phyloP scores from a whole-genome alignment of 805 yeast genomes.

The Diddensiella transvaalensis region DNA sequence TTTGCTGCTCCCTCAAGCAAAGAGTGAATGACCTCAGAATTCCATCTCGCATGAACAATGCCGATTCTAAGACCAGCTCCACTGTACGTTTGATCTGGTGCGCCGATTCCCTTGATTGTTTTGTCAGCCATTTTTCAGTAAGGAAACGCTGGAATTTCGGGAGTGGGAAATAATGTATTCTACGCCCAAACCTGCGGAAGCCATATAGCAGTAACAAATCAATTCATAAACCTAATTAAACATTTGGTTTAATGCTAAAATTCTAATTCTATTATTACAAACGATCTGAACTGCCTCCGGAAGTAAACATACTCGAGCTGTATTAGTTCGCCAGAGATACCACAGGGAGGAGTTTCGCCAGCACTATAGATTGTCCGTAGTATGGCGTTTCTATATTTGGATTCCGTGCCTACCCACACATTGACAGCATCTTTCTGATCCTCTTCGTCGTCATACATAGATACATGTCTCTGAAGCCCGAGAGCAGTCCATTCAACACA shows the following conservation, averaged over 20 bases:
- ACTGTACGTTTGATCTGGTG: slow-evolving; percentile 63
- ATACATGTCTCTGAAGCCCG: slow-evolving; percentile 13
- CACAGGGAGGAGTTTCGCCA: too few species aligned
- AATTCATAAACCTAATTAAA: not conserved
- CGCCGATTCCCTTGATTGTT: slow-evolving; percentile 63
- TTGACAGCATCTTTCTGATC: too few species aligned
- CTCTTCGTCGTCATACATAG: slow-evolving; percentile 10
- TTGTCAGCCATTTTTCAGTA: not conserved
- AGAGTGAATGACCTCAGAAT: slow-evolving; percentile 67
- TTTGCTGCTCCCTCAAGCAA: slow-evolving; percentile 73
- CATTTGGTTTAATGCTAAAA: not conserved
- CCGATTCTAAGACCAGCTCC: slow-evolving; percentile 63
- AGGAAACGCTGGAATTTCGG: not conserved
- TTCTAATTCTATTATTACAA: slow-evolving; percentile 4
- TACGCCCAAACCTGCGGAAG: too few species aligned
- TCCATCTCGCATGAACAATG: slow-evolving; percentile 97
- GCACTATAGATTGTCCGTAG: too few species aligned
- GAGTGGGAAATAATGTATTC: not conserved
- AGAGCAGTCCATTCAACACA: slow-evolving; percentile 29
- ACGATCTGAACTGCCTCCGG: not conserved
- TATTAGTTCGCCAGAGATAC: not conserved
- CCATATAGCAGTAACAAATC: too few species aligned
- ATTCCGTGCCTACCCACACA: too few species aligned
- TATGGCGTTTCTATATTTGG: too few species aligned
- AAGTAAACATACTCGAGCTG: not conserved